Conservation (phyloP, 805 yeast species). For the Ogataea pini region DNA sequence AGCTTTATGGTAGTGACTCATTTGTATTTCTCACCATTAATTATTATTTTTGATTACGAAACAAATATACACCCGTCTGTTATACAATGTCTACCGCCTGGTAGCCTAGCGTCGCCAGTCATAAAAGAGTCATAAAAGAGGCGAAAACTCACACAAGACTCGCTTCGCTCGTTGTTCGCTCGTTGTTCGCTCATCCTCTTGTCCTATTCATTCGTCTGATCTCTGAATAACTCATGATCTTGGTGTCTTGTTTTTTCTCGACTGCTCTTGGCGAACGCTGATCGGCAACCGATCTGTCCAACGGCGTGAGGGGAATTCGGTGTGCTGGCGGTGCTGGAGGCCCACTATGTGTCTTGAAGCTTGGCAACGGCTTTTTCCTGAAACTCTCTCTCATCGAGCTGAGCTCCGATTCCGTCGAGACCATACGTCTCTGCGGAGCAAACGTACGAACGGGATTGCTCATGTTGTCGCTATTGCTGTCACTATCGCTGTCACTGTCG, state of each 20-base stretch:
- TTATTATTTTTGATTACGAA: no score
- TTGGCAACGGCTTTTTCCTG: slow-evolving; percentile 24
- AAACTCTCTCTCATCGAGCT: slow-evolving; percentile 20
- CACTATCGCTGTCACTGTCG: slow-evolving; percentile 12
- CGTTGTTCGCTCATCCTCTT: slow-evolving; percentile 3
- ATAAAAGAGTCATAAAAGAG: no score
- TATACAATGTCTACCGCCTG: background rate
- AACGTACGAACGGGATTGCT: background rate
- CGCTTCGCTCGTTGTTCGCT: background rate
- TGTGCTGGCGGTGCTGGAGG: slow-evolving; percentile 34
- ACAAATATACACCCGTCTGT: no score
- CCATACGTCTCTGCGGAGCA: background rate
- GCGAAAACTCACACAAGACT: background rate
- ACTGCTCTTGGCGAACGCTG: background rate
- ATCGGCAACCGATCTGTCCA: slow-evolving; percentile 11
- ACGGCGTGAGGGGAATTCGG: slow-evolving; percentile 23
- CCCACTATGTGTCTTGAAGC: background rate
- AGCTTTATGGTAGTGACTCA: no score
- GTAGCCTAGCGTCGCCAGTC: background rate
- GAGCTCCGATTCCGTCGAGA: slow-evolving; percentile 9
- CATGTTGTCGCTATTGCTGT: background rate
- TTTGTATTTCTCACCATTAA: background rate
- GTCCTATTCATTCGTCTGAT: slow-evolving; percentile 22
- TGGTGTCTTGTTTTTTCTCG: background rate
- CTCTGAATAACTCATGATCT: slow-evolving; percentile 24